Evolutionary conservation across 768 basidiomycete genomes (phyloP), one percentile per base, ranked within the genome.

Genomic region (Lepiota brunneoincarnata): DNA sequence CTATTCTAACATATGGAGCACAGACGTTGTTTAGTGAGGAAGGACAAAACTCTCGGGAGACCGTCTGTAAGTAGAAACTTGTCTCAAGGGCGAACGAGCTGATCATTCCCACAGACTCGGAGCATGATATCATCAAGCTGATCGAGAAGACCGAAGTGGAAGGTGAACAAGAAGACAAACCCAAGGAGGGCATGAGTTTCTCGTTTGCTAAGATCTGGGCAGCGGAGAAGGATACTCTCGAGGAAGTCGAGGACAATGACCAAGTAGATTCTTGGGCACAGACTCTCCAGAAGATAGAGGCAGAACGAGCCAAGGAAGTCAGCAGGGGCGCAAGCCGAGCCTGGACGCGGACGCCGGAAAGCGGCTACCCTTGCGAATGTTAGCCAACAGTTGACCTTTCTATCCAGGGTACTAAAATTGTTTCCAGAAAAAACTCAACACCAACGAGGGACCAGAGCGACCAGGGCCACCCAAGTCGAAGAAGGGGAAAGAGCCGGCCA

Each of bases 171-270:
- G 77, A 78, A 46, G 76, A 79, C 56, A 67, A 69, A 17, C 65
- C 74, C 4, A 79, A 77, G 54, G 78, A 80, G 42, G 71, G 78
- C n/a, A 67, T 84, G 26, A 74, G 82, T 7, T 97, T 98, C 66
- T 82, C 81, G 5, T 96, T 95, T 63, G 93, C 95, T 10, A 94
- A 95, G 67, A 80, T 98, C 39, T 98, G 95, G 95, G 82, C 87
- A 1, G 84, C 88, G 20, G 84, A 88, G 56, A 87, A 88, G 63
- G 87, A 87, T 50, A 63, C 73, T 2, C 68, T 91, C 44, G 88
- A 87, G 64, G 88, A 90, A 14, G 64, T 91, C 18, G 76, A 71
- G 31, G 88, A 88, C 42, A 75, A 75, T 3, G 84, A 82, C 42
- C 77, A 84, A 51, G 76, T 73, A 26, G 87, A 92, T 66, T 91